Evolutionary conservation across 169 alveolate genomes (phyloP).

Genomic region (Toxoplasma gondii): DNA sequence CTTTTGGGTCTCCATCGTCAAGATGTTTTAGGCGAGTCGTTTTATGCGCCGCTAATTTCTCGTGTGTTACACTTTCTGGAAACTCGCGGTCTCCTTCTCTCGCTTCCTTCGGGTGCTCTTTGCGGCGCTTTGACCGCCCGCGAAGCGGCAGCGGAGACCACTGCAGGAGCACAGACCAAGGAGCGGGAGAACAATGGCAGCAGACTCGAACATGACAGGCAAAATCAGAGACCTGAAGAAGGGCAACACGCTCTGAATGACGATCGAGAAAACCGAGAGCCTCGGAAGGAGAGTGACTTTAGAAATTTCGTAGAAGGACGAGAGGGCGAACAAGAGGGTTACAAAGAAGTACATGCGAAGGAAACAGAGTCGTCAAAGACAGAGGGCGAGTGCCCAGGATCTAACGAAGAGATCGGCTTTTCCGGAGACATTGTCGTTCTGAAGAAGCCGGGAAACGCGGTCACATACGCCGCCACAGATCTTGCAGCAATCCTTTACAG

Average conservation of each 20-base stretch:
- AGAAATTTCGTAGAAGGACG: background rate
- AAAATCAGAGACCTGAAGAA: background rate
- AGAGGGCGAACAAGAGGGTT: background rate
- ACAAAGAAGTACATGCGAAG: background rate
- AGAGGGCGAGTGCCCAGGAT: background rate
- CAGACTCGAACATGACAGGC: no score
- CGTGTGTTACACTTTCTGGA: background rate
- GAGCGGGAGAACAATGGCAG: no score
- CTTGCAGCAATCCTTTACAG: constrained; percentile 93
- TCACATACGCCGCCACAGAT: constrained; percentile 97
- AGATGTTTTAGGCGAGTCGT: constrained; percentile 5
- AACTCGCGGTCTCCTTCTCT: background rate
- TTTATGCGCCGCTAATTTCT: background rate
- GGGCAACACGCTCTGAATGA: background rate
- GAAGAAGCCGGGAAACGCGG: constrained; percentile 95
- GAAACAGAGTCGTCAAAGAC: background rate
- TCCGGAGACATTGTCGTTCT: constrained; percentile 88
- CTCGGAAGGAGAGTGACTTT: background rate
- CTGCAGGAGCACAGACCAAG: background rate
- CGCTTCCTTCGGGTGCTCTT: background rate
- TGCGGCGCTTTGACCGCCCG: background rate
- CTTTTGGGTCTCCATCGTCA: background rate
- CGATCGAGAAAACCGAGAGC: background rate
- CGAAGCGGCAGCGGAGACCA: background rate
- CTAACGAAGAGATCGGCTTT: background rate